Base-by-base conservation (phyloP, 2,329 filamentous ascomycete genomes). In the Sclerotinia glacialis region DNA sequence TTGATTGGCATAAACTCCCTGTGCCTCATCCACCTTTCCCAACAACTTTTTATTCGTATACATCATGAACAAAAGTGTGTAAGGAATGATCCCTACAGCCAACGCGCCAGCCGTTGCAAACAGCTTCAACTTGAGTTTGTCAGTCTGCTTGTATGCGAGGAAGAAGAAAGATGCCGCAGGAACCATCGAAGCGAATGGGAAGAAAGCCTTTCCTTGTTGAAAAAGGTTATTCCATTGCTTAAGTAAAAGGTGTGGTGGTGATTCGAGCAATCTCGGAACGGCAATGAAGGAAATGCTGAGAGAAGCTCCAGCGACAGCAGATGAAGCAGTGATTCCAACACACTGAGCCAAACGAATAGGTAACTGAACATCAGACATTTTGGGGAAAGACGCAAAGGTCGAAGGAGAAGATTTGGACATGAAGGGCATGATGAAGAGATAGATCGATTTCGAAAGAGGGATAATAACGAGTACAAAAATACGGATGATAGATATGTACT, bases 231-330 rank as follows among this genome's bases (percentile, higher is more conserved):
- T 71, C 84, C 84, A 88, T 76, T 88, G 85, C 49, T 78, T 79
- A 42, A 83, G 81, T 68, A 86, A 81, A 14, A 86, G 76, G 1
- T 81, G 81, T 1, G 82, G 80, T 1, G 86, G 86, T 0, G 83
- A 82, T 67, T 83, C 78, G 67, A 88, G 80, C 11, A 87, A 76
- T 50, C 82, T 79, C 1, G 85, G 85, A 2, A 84, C 72, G n/a
- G 78, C 69, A 67, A 80, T 76, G 72, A 78, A 71, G 7, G 82
- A 85, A 64, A 81, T 67, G 53, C 76, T 71, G 55, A 80, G 70
- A 58, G 73, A 76, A 67, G 75, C 71, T 60, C 80, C 81, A 9
- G 77, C 73, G 3, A 82, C 72, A 65, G 81, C 79, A 28, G 81
- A 79, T 47, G 83, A 80, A 55, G 81, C 72, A 42, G 84, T 82